Evolutionary conservation across 2,329 filamentous ascomycete species (phyloP).

Genomic region (Xylaria arbuscula): DNA sequence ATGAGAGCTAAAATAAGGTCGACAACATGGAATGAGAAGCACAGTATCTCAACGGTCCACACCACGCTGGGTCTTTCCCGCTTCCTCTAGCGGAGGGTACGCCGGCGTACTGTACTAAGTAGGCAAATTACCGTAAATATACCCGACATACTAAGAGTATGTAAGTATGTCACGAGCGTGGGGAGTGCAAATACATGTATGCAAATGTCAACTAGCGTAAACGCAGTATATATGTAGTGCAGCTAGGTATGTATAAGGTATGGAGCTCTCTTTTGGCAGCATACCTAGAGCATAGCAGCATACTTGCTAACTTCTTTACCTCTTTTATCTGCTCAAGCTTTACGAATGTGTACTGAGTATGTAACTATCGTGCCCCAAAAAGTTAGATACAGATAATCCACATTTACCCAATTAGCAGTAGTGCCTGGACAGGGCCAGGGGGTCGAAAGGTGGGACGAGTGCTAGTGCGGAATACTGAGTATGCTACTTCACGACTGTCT

Average conservation of each 20-base stretch:
- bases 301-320: not conserved
- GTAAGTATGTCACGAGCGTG: not conserved
- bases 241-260: not conserved
- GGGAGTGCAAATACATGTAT: not conserved
- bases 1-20: slow-evolving; percentile 1
- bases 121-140: too few relatives aligned
- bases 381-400: slow-evolving; percentile 6
- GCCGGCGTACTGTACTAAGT: not conserved
- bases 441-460: slow-evolving; percentile 7
- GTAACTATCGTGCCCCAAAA: slow-evolving; percentile 7
- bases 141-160: not conserved
- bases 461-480: slow-evolving; percentile 11
- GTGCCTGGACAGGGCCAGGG: slow-evolving; percentile 24
- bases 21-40: not conserved
- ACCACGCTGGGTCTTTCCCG: too few relatives aligned
- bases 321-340: not conserved
- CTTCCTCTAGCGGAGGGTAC: not conserved
- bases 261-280: not conserved
- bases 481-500: slow-evolving; percentile 36
- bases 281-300: not conserved
- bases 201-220: not conserved
- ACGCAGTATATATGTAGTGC: too few relatives aligned
- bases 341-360: too few relatives aligned
- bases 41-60: not conserved
- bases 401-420: slow-evolving; percentile 21